phyloP scores from a whole-genome alignment of 257 asterid genomes.

The Nicotiana undulata region DNA sequence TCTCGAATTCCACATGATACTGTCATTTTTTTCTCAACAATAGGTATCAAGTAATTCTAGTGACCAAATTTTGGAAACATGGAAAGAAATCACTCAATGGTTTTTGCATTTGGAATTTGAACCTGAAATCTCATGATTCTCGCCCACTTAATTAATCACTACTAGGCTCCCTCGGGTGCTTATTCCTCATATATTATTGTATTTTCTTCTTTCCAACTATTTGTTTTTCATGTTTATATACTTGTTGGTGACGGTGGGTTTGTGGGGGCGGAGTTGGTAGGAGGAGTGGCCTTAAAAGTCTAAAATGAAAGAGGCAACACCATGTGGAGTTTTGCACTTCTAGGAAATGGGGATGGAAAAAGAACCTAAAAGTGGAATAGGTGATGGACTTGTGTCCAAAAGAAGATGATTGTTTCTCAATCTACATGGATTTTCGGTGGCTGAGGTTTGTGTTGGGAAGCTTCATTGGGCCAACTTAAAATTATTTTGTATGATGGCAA shows the following conservation, averaged over 20 bases:
- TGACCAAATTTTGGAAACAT: too few species aligned
- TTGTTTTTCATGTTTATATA: not conserved
- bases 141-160: too few species aligned
- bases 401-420: not conserved
- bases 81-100: too few species aligned
- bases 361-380: not conserved
- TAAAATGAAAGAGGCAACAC: not conserved
- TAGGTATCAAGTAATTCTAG: too few species aligned
- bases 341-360: not conserved
- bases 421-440: not conserved
- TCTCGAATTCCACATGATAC: too few species aligned
- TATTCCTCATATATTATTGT: too few species aligned
- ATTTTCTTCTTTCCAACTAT: not conserved
- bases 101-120: too few species aligned
- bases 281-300: not conserved
- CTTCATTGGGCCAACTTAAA: not conserved
- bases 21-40: too few species aligned
- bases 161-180: too few species aligned
- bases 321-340: not conserved
- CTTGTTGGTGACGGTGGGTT: conserved; percentile 1
- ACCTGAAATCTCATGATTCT: too few species aligned
- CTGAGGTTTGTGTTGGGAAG: not conserved
- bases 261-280: conserved; percentile 10
- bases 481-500: not conserved
- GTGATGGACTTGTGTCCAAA: not conserved